Evolutionary conservation across 208 protist species (phyloP), one percentile per base, ranked within the genome.

Genomic region (Leishmania mexicana): DNA sequence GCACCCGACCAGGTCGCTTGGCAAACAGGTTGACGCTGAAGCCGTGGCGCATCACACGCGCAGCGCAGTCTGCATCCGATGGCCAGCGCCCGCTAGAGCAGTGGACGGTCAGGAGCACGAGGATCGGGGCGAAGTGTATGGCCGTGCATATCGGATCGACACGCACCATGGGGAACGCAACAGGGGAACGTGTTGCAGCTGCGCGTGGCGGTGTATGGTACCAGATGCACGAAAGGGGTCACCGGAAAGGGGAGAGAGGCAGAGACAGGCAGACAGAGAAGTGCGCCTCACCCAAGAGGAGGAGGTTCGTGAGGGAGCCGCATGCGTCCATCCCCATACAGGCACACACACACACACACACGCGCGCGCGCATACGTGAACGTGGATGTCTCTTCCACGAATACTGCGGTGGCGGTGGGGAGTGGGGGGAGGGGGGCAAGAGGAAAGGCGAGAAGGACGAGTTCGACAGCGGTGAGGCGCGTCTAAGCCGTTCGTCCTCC

Each of bases 61-160:
- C 71, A 13, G 81, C 73, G 31, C 85, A 86, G 64, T 90, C 85
- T 38, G 79, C 57, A 47, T 86, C 88, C 38, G 76, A 90, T 21
- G 92, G 89, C 87, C 92, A 93, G 54, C 80, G 77, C 2, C 87
- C 86, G 19, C 75, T 38, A 40, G 73, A 68, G 78, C 82, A 93
- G 84, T 96, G 89, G 28, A 87, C 92, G n/a, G 77, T 75, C 21
- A 93, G 17, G 64, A 93, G 87, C 38, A 93, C 62, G 68, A 81
- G 86, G 31, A 94, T 75, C 3, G 92, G 92, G 17, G 89, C 78
- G 17, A 94, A 79, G 40, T 88, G 89, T 51, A 94, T 85, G 17
- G 78, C 81, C 45, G 81, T 74, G 79, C 87, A 95, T 58, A 89
- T 47, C 7, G 75, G 64, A 77, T 86, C 72, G 45, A 80, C 71